Evolutionary conservation across 2,329 filamentous ascomycete species (phyloP).

Genomic region (Didymella pinodella): DNA sequence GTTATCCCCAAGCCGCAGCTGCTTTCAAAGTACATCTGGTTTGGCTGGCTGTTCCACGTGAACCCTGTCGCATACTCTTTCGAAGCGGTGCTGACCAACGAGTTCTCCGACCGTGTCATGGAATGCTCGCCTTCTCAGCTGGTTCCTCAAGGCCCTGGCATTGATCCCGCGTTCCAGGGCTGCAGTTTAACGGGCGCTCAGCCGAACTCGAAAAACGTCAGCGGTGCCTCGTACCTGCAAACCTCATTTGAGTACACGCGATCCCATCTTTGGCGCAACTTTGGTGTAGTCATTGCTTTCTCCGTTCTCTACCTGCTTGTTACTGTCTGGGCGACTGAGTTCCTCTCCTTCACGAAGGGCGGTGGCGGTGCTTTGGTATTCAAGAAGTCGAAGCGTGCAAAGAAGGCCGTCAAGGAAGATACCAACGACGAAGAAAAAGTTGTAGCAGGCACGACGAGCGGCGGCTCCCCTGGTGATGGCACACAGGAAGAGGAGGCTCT

Average conservation of each 20-base stretch:
- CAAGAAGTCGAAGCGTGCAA: constrained; percentile 71
- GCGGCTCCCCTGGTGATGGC: constrained; percentile 31
- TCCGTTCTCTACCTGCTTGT: constrained; percentile 75
- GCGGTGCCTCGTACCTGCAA: constrained; percentile 63
- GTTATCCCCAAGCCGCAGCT: constrained; percentile 71
- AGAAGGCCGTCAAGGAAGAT: constrained; percentile 60
- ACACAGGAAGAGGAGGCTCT: constrained; percentile 42
- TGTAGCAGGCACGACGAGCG: constrained; percentile 36
- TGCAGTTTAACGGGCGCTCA: constrained; percentile 68
- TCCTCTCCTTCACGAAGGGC: constrained; percentile 67
- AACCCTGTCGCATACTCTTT: constrained; percentile 67
- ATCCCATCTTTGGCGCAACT: constrained; percentile 73
- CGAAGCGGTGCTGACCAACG: constrained; percentile 72
- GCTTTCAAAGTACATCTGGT: constrained; percentile 69
- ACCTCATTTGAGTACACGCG: constrained; percentile 65
- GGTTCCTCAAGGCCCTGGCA: constrained; percentile 65
- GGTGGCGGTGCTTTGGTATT: constrained; percentile 76
- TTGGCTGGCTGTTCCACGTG: constrained; percentile 59
- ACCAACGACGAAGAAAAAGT: constrained; percentile 67
- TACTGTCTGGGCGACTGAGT: constrained; percentile 74
- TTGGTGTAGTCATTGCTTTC: constrained; percentile 79
- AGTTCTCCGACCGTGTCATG: constrained; percentile 66
- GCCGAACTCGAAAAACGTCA: constrained; percentile 59
- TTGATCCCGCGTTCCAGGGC: constrained; percentile 66
- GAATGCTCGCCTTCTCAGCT: constrained; percentile 66